Base-by-base conservation (phyloP, 2,329 filamentous ascomycete genomes). In the Ramularia collo-cygni region DNA sequence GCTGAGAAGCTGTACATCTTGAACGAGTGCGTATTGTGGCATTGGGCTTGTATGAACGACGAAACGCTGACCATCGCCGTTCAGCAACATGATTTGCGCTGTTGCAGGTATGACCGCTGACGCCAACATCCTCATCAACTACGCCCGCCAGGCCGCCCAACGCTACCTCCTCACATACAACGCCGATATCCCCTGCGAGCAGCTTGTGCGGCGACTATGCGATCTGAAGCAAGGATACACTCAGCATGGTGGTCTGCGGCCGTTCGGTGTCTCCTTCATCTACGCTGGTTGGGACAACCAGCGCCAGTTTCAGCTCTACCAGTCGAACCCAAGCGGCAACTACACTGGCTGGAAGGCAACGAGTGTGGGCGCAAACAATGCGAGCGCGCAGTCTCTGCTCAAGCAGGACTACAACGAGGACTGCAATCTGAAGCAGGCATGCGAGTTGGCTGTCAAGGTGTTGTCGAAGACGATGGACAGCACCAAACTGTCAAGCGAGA, bases 321-420 rank as follows among this genome's bases (percentile, higher is more conserved):
- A 96, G 66, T 95, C 89, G 74, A 98, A 98, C 68, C 92, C 92
- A 10, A 94, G 86, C 49, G 92, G 92, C 56, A 98, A 98, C 74
- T 98, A 98, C 64, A 93, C 92, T 50, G 92, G 92, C 41, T 98
- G 92, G 92, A 98, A 98, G 72, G 92, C 92, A 24, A 98, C 92
- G 38, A 95, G 88, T 59, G 89, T 94, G 4, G 92, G 92, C 35
- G 93, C 93, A 48, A 98, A 98, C 75, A 95, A 96, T 64, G 92
- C 92, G 31, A 95, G 87, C 58, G 93, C 93, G 8, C 89, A 95
- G 68, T 95, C 88, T 68, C 68, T 98, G 67, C 69, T 98, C 65
- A 98, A 98, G 77, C 92, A 98, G 67, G 92, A 98, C 67, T 98
- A 98, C 73, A 95, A 96, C 75, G 92, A 98, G 69, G 89, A 96